Percentiles rank a stretch among this genome's conserved stretches.
phyloP scores from a whole-genome alignment of 306 rosid species.

The Quercus ilex region DNA sequence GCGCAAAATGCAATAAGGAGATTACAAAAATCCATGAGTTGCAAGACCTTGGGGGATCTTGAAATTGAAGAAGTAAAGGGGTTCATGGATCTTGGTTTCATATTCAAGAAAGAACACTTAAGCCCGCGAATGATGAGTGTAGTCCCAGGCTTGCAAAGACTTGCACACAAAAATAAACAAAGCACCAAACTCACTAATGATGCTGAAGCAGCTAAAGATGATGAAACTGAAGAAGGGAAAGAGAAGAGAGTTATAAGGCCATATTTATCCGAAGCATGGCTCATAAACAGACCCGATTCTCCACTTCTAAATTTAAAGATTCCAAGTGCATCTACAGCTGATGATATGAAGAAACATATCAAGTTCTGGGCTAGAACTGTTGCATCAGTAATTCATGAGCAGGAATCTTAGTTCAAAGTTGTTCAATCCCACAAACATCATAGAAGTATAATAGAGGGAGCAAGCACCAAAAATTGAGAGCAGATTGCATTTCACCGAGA shows the following conservation, averaged over 20 bases:
- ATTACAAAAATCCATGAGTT: constrained; percentile 62
- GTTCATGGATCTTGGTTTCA: constrained; percentile 80
- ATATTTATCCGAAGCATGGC: constrained; percentile 88
- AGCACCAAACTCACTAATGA: not conserved
- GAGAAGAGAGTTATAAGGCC: constrained; percentile 48
- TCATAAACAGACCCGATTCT: constrained; percentile 60
- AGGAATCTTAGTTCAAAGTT: constrained; percentile 14
- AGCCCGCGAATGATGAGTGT: constrained; percentile 60
- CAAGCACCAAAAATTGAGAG: too few relatives aligned
- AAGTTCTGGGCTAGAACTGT: constrained; percentile 72
- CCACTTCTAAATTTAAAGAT: constrained; percentile 53
- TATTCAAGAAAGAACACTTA: constrained; percentile 52
- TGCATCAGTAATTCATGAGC: constrained; percentile 61
- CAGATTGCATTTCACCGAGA: too few relatives aligned
- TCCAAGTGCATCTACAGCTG: constrained; percentile 46
- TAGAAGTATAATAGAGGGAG: not conserved
- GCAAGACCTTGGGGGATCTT: constrained; percentile 60
- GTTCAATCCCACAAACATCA: not conserved
- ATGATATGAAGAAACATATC: constrained; percentile 73
- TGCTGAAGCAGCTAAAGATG: constrained; percentile 1
- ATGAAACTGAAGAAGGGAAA: constrained; percentile 15
- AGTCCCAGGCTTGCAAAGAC: constrained; percentile 74
- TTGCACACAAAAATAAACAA: constrained; percentile 17
- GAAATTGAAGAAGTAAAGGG: constrained; percentile 89
- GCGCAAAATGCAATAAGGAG: not conserved